A percentile compares a stretch with the other conserved stretches of the same genome.
These are phyloP conservation scores for Lichtheimia ornata DNA, from an alignment of 371 early-diverging fungal genomes.

Conservation along the genomic window DNA sequence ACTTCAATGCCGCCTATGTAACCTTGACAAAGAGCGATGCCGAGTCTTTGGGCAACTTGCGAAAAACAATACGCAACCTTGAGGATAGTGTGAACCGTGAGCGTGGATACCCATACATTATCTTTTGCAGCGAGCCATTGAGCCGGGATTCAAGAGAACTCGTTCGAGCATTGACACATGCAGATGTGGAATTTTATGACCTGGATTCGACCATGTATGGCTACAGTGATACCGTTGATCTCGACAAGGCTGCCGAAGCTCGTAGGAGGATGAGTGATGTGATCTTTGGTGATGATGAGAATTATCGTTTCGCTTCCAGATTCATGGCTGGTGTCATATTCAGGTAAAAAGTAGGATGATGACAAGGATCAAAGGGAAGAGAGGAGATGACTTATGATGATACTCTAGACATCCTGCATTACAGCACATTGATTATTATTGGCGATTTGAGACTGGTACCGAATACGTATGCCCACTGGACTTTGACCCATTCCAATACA, in stretches of 20 bases:
- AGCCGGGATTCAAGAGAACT: constrained; percentile 38
- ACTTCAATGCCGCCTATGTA: constrained; percentile 40
- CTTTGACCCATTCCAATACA: constrained; percentile 41
- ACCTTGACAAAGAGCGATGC: constrained; percentile 38
- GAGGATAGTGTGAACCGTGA: constrained; percentile 40
- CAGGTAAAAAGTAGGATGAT: constrained; percentile 21
- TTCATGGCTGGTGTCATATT: constrained; percentile 46
- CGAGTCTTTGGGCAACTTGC: constrained; percentile 25
- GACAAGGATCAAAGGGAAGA: neutral
- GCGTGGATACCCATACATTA: constrained; percentile 41
- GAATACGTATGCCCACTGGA: constrained; percentile 45
- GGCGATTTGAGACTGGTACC: constrained; percentile 51
- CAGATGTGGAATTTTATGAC: constrained; percentile 29
- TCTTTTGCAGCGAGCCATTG: constrained; percentile 33
- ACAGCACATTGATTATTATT: constrained; percentile 40
- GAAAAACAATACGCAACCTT: constrained; percentile 33
- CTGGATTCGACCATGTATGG: constrained; percentile 31
- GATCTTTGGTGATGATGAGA: constrained; percentile 45
- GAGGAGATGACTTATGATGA: neutral
- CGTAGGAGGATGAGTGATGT: constrained; percentile 17
- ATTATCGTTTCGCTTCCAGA: constrained; percentile 44
- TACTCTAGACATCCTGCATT: constrained; percentile 37
- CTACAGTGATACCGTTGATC: constrained; percentile 26
- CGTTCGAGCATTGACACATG: constrained; percentile 21
- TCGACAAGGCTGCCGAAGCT: constrained; percentile 30